These are phyloP conservation scores for Emericellopsis terricola DNA, from an alignment of 495 filamentous ascomycete species.

Conservation along the genomic window DNA sequence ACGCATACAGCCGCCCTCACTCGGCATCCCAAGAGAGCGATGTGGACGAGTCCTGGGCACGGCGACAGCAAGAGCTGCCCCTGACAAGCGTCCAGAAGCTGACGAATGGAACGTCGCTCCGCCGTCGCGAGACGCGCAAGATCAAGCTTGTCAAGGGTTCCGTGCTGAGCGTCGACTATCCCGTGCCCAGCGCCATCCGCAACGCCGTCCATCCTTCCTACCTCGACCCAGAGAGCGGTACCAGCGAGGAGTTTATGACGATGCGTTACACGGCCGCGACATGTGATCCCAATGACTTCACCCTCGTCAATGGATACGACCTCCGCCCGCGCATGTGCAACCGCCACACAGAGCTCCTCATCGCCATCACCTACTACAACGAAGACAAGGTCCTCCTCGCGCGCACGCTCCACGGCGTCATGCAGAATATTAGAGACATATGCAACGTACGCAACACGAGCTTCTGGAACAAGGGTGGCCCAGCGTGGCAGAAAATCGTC, in stretches of 20 bases:
- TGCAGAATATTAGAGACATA: conserved; percentile 88
- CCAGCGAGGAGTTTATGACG: conserved; percentile 78
- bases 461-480: conserved; percentile 90
- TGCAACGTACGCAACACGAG: conserved; percentile 89
- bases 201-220: conserved; percentile 82
- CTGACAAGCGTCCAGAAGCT: too few species aligned
- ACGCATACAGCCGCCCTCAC: too few species aligned
- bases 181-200: conserved; percentile 79
- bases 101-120: too few species aligned
- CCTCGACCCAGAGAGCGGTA: conserved; percentile 60
- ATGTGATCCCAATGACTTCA: conserved; percentile 88
- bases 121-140: conserved; percentile 51
- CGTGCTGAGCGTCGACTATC: conserved; percentile 81
- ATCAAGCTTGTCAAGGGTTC: conserved; percentile 79
- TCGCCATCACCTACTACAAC: conserved; percentile 89
- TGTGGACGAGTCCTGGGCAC: conserved; percentile 74
- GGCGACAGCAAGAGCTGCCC: conserved; percentile 37
- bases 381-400: conserved; percentile 76
- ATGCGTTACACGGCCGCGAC: conserved; percentile 90
- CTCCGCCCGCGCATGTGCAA: conserved; percentile 92
- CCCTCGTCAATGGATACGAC: conserved; percentile 88
- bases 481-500: conserved; percentile 90
- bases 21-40: too few species aligned
- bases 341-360: conserved; percentile 74
- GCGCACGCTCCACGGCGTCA: conserved; percentile 77